Conservation (phyloP, 192 early-diverging fungal species). For the Physocladia obscura region DNA sequence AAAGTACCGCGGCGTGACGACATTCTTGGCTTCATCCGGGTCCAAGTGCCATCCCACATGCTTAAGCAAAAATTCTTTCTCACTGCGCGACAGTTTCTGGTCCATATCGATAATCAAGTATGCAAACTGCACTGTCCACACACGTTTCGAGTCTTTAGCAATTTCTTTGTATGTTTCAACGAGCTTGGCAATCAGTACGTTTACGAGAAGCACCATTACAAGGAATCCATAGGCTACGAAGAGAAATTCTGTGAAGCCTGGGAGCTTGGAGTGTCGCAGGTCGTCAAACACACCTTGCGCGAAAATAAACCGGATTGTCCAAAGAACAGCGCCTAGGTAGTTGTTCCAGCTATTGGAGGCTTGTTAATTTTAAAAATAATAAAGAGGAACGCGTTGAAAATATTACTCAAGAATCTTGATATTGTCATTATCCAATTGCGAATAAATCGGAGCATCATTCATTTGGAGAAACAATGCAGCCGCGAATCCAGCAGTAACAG, state of each 20-base stretch:
- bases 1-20: constrained; percentile 5
- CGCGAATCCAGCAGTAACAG: constrained; percentile 12
- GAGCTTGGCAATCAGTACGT: constrained; percentile 25
- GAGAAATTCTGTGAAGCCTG: neutral
- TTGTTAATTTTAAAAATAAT: no score
- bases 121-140: constrained; percentile 17
- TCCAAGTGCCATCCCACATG: neutral
- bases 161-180: constrained; percentile 7
- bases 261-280: neutral
- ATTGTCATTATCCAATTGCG: neutral
- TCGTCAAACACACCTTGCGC: constrained; percentile 10
- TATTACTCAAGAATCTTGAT: constrained; percentile 15
- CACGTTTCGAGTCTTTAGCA: neutral
- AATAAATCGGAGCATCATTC: neutral
- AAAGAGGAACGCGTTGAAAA: no score
- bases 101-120: constrained; percentile 11
- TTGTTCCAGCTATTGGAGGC: no score
- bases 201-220: constrained; percentile 12
- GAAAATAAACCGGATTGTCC: constrained; percentile 18
- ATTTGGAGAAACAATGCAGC: constrained; percentile 31
- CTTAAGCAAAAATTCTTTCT: neutral
- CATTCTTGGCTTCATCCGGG: neutral
- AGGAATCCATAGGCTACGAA: constrained; percentile 3
- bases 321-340: neutral
- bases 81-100: neutral